Evolutionary conservation across 371 early-diverging fungal genomes (phyloP).

Genomic region (Syncephalis plumigaleata): DNA sequence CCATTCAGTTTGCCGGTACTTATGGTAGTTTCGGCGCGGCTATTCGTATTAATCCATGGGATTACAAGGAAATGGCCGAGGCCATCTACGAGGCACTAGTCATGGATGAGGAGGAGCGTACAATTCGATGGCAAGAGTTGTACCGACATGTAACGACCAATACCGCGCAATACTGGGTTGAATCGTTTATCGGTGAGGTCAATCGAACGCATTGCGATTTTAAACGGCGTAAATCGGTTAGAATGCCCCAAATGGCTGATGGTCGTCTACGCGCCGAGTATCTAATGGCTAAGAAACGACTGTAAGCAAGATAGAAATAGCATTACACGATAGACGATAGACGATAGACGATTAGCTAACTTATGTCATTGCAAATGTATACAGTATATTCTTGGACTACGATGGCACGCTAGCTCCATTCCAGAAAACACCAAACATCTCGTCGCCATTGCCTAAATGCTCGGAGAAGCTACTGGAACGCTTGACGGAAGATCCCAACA

Average conservation of each 20-base stretch:
- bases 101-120: slow-evolving; percentile 33
- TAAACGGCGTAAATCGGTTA: slow-evolving; percentile 27
- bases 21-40: slow-evolving; percentile 81
- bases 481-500: slow-evolving; percentile 48
- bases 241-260: slow-evolving; percentile 35
- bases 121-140: slow-evolving; percentile 36
- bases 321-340: too few species aligned
- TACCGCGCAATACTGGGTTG: slow-evolving; percentile 48
- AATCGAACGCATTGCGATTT: slow-evolving; percentile 34
- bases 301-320: too few species aligned
- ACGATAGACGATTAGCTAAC: too few species aligned
- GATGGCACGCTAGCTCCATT: slow-evolving; percentile 71
- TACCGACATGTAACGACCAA: slow-evolving; percentile 47
- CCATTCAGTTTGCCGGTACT: slow-evolving; percentile 74
- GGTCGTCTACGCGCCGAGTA: slow-evolving; percentile 21
- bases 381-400: slow-evolving; percentile 58
- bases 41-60: slow-evolving; percentile 81
- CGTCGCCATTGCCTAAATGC: slow-evolving; percentile 8
- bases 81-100: slow-evolving; percentile 63
- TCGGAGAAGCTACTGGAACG: slow-evolving; percentile 9
- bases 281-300: slow-evolving; percentile 24
- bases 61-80: slow-evolving; percentile 63
- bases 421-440: slow-evolving; percentile 21
- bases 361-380: too few species aligned
- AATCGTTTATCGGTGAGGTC: slow-evolving; percentile 29